phyloP scores from a whole-genome alignment of 371 early-diverging fungal genomes.

The Mucor racemosus region DNA sequence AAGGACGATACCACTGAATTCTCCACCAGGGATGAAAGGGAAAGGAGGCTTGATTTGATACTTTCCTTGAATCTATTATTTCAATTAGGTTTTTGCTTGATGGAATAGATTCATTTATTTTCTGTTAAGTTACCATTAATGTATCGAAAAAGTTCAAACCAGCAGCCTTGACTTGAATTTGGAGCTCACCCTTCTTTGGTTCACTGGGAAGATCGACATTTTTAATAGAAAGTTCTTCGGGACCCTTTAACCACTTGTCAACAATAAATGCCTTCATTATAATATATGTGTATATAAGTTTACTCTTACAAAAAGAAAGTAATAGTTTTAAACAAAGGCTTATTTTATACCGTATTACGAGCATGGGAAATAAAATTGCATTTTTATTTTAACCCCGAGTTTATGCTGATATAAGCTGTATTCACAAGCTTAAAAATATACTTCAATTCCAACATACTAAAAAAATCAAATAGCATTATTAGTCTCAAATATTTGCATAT shows the following conservation, averaged over 20 bases:
- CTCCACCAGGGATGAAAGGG: conserved; percentile 86
- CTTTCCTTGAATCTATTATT: conserved; percentile 74
- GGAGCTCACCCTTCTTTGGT: conserved; percentile 64
- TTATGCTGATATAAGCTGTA: conserved; percentile 12
- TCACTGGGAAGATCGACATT: conserved; percentile 60
- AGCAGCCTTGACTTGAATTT: conserved; percentile 74
- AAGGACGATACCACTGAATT: conserved; percentile 55
- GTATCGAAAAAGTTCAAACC: conserved; percentile 89
- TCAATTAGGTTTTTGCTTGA: not conserved
- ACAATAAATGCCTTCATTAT: conserved; percentile 78
- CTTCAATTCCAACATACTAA: not conserved
- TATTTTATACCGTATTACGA: conserved; percentile 6
- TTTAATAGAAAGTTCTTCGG: conserved; percentile 70
- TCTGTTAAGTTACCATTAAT: conserved; percentile 59
- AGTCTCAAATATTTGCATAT: not conserved
- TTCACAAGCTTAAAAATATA: conserved; percentile 5
- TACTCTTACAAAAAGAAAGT: not conserved
- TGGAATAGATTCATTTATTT: not conserved
- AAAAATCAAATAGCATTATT: not conserved
- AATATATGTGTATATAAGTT: not conserved
- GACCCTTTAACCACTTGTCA: conserved; percentile 71
- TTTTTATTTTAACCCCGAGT: not conserved
- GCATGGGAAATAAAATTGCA: conserved; percentile 9
- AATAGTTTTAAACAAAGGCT: not conserved
- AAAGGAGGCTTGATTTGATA: conserved; percentile 84